Percentiles rank a stretch among this genome's conserved stretches.
These are phyloP conservation scores for Aspergillus ibericus DNA, from an alignment of 2,329 filamentous ascomycete species.

Conservation along the genomic window DNA sequence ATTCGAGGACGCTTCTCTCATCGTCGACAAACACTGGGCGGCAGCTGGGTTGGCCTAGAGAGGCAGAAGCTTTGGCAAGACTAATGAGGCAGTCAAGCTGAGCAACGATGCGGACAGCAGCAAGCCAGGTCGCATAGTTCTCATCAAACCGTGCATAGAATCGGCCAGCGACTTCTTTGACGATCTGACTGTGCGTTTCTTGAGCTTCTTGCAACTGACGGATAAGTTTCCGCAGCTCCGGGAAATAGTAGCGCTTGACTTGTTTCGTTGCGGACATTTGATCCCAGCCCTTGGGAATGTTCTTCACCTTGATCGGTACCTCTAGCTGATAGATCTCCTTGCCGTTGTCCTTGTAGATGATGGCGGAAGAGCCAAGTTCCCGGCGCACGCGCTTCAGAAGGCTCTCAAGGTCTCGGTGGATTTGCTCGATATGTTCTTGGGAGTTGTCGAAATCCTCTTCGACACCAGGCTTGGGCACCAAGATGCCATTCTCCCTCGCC, in stretches of 20 bases:
- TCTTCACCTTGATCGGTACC: conserved; percentile 78
- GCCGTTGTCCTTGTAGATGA: conserved; percentile 80
- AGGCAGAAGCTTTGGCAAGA: conserved; percentile 81
- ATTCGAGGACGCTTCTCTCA: conserved; percentile 84
- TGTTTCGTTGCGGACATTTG: conserved; percentile 93
- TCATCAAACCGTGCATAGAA: conserved; percentile 88
- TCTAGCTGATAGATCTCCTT: conserved; percentile 98
- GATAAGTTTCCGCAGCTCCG: conserved; percentile 77
- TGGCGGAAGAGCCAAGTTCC: conserved; percentile 70
- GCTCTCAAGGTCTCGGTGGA: conserved; percentile 70
- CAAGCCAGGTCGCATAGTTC: conserved; percentile 81
- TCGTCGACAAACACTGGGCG: conserved; percentile 83
- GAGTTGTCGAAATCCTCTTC: conserved; percentile 91
- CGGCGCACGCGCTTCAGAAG: conserved; percentile 71
- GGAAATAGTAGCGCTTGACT: conserved; percentile 92
- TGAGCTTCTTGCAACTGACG: conserved; percentile 89
- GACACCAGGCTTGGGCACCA: conserved; percentile 82
- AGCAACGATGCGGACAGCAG: conserved; percentile 83
- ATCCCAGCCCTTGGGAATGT: conserved; percentile 79
- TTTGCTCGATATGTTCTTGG: conserved; percentile 70
- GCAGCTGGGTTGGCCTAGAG: conserved; percentile 82
- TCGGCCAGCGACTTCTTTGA: conserved; percentile 78
- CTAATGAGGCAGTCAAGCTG: conserved; percentile 95
- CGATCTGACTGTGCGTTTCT: conserved; percentile 87
- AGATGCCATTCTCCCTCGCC: conserved; percentile 74